Conservation (phyloP, 108 stramenopile genomes). For the Nitzschia putrida region DNA sequence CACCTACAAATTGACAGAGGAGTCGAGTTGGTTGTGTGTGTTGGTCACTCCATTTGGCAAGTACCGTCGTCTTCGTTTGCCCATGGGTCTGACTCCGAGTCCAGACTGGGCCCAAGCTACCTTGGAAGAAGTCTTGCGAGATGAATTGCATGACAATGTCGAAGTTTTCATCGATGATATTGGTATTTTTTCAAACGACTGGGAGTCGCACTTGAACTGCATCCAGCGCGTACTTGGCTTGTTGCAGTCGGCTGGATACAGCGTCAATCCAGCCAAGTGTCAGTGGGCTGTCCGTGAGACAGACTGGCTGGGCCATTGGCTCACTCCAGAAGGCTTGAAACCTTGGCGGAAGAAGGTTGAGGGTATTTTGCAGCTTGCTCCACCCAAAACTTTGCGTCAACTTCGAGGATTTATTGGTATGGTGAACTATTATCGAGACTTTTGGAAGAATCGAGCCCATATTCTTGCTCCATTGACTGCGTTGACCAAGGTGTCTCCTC, state of each 20-base stretch:
- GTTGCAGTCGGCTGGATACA: constrained; percentile 18
- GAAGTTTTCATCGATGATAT: constrained; percentile 23
- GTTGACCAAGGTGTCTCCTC: not conserved
- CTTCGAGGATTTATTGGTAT: constrained; percentile 46
- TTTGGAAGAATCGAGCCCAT: too few relatives aligned
- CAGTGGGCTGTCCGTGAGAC: constrained; percentile 19
- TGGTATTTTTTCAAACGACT: too few relatives aligned
- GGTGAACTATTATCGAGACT: constrained; percentile 52
- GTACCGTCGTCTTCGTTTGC: constrained; percentile 39
- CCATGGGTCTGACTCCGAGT: constrained; percentile 40
- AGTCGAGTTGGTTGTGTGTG: constrained; percentile 8
- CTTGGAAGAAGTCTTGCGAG: not conserved
- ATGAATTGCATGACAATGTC: constrained; percentile 1
- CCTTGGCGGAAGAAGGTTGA: constrained; percentile 46
- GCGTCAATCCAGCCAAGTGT: constrained; percentile 32
- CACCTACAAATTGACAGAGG: too few relatives aligned
- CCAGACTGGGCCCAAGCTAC: constrained; percentile 31
- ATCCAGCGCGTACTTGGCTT: too few relatives aligned
- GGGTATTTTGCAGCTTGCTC: constrained; percentile 30
- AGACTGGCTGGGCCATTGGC: too few relatives aligned
- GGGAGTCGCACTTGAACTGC: constrained; percentile 22
- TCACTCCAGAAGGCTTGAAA: too few relatives aligned
- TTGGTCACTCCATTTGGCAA: constrained; percentile 51
- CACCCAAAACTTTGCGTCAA: constrained; percentile 28
- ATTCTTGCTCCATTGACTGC: too few relatives aligned